Evolutionary conservation across 306 rosid genomes (phyloP).

Genomic region (Senna tora): DNA sequence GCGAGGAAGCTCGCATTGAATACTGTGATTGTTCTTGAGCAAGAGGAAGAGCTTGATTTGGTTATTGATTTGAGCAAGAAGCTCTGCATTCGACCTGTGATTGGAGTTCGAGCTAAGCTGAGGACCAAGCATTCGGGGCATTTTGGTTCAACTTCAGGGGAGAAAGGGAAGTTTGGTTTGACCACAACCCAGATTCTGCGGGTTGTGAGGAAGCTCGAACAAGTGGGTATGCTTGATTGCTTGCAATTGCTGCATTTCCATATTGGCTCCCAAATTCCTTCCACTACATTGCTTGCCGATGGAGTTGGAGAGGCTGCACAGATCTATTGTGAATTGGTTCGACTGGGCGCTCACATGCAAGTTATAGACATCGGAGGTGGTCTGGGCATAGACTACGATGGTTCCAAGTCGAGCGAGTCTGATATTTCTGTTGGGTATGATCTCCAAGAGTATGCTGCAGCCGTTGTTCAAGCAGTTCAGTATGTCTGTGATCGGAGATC

Average conservation of each 20-base stretch:
- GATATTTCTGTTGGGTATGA: slow-evolving; percentile 76
- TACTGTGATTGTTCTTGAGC: slow-evolving; percentile 86
- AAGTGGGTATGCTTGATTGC: slow-evolving; percentile 77
- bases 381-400: slow-evolving; percentile 90
- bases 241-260: slow-evolving; percentile 90
- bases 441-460: slow-evolving; percentile 75
- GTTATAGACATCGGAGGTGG: slow-evolving; percentile 95
- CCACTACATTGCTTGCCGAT: slow-evolving; percentile 72
- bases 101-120: slow-evolving; percentile 87
- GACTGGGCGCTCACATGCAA: slow-evolving; percentile 83
- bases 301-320: slow-evolving; percentile 91
- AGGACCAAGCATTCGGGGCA: slow-evolving; percentile 89
- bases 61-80: slow-evolving; percentile 70
- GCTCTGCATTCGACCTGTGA: slow-evolving; percentile 72
- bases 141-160: slow-evolving; percentile 95
- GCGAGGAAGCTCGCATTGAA: slow-evolving; percentile 80
- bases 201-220: slow-evolving; percentile 75
- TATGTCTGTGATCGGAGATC: slow-evolving; percentile 68
- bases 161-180: slow-evolving; percentile 91
- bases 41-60: slow-evolving; percentile 84
- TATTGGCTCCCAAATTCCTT: slow-evolving; percentile 90
- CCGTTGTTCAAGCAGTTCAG: slow-evolving; percentile 70
- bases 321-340: slow-evolving; percentile 85
- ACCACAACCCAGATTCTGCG: slow-evolving; percentile 74
- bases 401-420: slow-evolving; percentile 76